Percentiles rank a stretch among this genome's conserved stretches.
Conservation (phyloP, 345 rosid genomes). For the Turritis glabra region DNA sequence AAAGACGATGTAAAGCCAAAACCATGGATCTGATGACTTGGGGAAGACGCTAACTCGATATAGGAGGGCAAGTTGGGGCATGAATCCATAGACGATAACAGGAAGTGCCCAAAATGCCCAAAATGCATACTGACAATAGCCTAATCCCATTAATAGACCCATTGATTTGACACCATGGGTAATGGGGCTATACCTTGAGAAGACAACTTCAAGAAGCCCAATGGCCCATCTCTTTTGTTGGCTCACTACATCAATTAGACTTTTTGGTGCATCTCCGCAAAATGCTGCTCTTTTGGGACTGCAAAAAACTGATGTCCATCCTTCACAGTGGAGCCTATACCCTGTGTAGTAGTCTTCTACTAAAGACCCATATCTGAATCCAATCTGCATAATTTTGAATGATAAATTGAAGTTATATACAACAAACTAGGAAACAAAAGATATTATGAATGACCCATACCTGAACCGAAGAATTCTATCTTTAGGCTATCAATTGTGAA, state of each 20-base stretch:
- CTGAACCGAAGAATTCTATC: neutral
- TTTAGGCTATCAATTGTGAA: neutral
- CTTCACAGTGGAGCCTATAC: constrained; percentile 56
- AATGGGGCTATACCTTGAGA: constrained; percentile 47
- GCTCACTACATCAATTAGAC: constrained; percentile 45
- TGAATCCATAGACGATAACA: constrained; percentile 46
- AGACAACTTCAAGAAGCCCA: constrained; percentile 55
- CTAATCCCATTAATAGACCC: constrained; percentile 45
- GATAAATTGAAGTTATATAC: neutral
- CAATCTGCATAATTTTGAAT: constrained; percentile 46
- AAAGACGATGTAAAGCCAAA: constrained; percentile 60
- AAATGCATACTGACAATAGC: constrained; percentile 44
- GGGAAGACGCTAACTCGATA: constrained; percentile 52
- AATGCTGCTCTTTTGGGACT: constrained; percentile 62
- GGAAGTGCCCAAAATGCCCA: constrained; percentile 65
- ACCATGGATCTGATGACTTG: constrained; percentile 58
- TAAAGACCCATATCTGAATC: constrained; percentile 68
- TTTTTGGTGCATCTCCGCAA: constrained; percentile 55
- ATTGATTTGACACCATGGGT: constrained; percentile 46
- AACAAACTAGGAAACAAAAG: neutral
- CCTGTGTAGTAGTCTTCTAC: constrained; percentile 76
- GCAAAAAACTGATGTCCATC: constrained; percentile 68
- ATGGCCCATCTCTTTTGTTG: constrained; percentile 71
- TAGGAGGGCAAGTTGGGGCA: constrained; percentile 69
- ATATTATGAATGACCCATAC: neutral